Evolutionary conservation across 2,329 filamentous ascomycete species (phyloP).

Genomic region (Aspergillus proliferans): DNA sequence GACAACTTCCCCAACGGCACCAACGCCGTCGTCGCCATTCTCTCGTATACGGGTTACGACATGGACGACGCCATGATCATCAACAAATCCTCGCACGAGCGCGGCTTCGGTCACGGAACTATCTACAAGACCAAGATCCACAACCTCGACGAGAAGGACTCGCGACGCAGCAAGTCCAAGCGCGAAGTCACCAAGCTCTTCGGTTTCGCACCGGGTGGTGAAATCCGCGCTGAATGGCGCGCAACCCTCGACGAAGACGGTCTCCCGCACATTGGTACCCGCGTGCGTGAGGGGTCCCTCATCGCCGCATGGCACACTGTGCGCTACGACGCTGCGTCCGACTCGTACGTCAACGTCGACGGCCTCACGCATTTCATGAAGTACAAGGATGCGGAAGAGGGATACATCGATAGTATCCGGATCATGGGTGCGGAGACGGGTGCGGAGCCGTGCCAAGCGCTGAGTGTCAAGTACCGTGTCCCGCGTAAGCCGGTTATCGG

Average conservation of each 20-base stretch:
- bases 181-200: conserved; percentile 76
- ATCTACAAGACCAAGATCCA: conserved; percentile 98
- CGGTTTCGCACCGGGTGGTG: conserved; percentile 75
- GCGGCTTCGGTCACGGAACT: conserved; percentile 90
- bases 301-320: conserved; percentile 89
- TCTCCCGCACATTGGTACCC: conserved; percentile 70
- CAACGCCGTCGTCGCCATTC: conserved; percentile 93
- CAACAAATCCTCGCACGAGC: conserved; percentile 93
- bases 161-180: conserved; percentile 57
- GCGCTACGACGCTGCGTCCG: conserved; percentile 62
- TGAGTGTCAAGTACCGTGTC: conserved; percentile 89
- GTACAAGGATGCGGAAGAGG: conserved; percentile 87
- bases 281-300: conserved; percentile 72
- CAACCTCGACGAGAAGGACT: conserved; percentile 70
- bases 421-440: conserved; percentile 80
- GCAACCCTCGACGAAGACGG: conserved; percentile 79
- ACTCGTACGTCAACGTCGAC: conserved; percentile 77
- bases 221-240: conserved; percentile 64
- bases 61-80: conserved; percentile 99
- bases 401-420: conserved; percentile 87
- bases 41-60: conserved; percentile 97
- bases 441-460: conserved; percentile 73
- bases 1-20: conserved; percentile 98
- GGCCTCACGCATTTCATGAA: conserved; percentile 80
- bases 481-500: conserved; percentile 88